A percentile compares a stretch with the other conserved stretches of the same genome.
Evolutionary conservation across 768 basidiomycete species (phyloP).

Genomic region (Porpolomopsis calyptriformis): DNA sequence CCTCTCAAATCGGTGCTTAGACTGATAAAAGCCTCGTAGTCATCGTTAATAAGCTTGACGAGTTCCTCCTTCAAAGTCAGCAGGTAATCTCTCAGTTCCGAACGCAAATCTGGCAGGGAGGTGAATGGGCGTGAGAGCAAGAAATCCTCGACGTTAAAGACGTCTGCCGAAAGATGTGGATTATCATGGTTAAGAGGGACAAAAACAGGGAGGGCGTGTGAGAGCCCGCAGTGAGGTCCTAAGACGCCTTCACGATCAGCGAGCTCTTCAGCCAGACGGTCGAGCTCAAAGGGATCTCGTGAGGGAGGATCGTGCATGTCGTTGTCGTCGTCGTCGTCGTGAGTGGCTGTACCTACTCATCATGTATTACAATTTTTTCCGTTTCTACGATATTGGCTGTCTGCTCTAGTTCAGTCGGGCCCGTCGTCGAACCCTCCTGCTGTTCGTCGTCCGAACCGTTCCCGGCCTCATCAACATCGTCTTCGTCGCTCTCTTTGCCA

Average conservation of each 20-base stretch:
- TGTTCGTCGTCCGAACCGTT: conserved; percentile 7
- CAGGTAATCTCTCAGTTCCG: conserved; percentile 81
- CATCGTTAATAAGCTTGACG: conserved; percentile 91
- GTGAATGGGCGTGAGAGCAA: conserved; percentile 78
- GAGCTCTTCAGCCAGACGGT: conserved; percentile 66
- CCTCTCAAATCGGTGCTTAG: conserved; percentile 86
- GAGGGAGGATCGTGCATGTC: too few relatives aligned
- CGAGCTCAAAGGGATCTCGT: conserved; percentile 55
- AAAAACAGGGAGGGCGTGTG: conserved; percentile 49
- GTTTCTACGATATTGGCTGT: conserved; percentile 19
- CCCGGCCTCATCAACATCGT: conserved; percentile 23
- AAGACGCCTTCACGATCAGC: conserved; percentile 37
- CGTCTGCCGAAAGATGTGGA: conserved; percentile 52
- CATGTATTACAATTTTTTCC: conserved; percentile 37
- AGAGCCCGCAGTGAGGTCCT: conserved; percentile 11
- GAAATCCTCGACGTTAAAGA: conserved; percentile 79
- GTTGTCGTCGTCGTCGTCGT: too few relatives aligned
- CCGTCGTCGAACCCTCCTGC: neutral
- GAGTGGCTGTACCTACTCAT: conserved; percentile 26
- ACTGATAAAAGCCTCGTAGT: conserved; percentile 96
- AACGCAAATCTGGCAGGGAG: conserved; percentile 76
- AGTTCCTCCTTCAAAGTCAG: conserved; percentile 82
- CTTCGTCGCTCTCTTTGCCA: conserved; percentile 30
- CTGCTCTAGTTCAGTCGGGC: neutral
- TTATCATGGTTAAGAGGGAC: conserved; percentile 74